Evolutionary conservation across 352 stramenopile species (phyloP), one percentile per base, ranked within the genome.

Genomic region (Phytophthora chlamydospora): DNA sequence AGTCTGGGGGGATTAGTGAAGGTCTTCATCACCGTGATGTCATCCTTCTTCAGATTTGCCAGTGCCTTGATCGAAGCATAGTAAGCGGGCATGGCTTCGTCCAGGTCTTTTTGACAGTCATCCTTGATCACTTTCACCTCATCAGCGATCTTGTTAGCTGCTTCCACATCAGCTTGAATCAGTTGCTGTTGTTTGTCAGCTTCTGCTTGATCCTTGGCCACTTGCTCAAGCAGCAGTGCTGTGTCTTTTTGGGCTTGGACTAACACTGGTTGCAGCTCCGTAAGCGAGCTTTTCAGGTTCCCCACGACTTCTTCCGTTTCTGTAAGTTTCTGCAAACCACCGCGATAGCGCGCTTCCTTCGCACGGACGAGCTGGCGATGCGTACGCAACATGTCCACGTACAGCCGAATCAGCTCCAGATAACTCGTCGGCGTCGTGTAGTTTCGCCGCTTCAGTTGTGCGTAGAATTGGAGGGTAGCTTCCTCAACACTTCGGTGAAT

Each of bases 351-450:
- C 4, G 83, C 73, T 58, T 97, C 85, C 39, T 97, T 97, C 1
- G 71, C 80, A 31, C 85, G 83, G 4, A 98, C 89, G 1, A 93
- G 58, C 19, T 88, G 79, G 1, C 93, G 83, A 57, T 97, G 88
- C 21, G 82, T 93, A 33, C 83, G 79, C 3, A 98, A 58, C 80
- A 98, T 95, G 43, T 95, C 83, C 12, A 97, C 84, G 50, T 98
- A 98, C 31, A 98, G 66, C 34, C 94, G 89, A 44, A 98, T 95
- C n/a, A 98, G 81, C 62, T 98, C 95, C 4, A 98, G 69, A 58
- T 98, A 98, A 51, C 89, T 97, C 40, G 94, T 98, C 1, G 95
- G 94, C 6, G 95, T 98, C n/a, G 95, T 97, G 58, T 98, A 98
- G 62, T 97, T 98, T 13, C 90, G 85, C 9, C 91, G 86, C 51